Evolutionary conservation across 2,329 filamentous ascomycete genomes (phyloP).

Genomic region (Orbilia oligospora): DNA sequence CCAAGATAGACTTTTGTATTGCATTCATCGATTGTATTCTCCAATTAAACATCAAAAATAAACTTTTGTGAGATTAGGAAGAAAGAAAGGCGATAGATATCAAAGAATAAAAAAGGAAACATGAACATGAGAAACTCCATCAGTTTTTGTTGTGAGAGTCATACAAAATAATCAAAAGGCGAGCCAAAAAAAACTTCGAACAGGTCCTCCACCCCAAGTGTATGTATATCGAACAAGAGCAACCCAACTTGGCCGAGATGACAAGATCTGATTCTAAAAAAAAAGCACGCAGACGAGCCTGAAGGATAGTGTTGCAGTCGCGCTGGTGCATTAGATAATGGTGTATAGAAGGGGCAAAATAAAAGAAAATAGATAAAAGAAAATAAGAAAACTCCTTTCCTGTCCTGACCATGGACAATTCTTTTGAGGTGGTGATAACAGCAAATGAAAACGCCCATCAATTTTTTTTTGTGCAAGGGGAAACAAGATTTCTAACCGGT

Average conservation of each 20-base stretch:
- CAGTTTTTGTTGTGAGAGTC: slow-evolving; percentile 32
- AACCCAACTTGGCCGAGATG: slow-evolving; percentile 34
- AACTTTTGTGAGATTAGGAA: slow-evolving; percentile 48
- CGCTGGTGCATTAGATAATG: slow-evolving; percentile 48
- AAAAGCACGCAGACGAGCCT: slow-evolving; percentile 20
- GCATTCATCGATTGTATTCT: slow-evolving; percentile 39
- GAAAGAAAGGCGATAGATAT: neutral
- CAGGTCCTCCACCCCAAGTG: slow-evolving; percentile 23
- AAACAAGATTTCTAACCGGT: slow-evolving; percentile 56
- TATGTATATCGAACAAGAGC: slow-evolving; percentile 42
- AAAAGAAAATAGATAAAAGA: slow-evolving; percentile 15
- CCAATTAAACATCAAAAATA: slow-evolving; percentile 37
- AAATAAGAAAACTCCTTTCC: slow-evolving; percentile 57
- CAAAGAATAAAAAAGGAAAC: slow-evolving; percentile 4
- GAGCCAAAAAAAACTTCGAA: slow-evolving; percentile 23
- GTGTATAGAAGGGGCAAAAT: slow-evolving; percentile 24
- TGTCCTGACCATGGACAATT: slow-evolving; percentile 61
- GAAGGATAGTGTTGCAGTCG: slow-evolving; percentile 24
- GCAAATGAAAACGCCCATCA: slow-evolving; percentile 58
- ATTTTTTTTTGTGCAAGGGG: slow-evolving; percentile 53
- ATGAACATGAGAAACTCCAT: slow-evolving; percentile 42
- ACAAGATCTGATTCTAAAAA: slow-evolving; percentile 41
- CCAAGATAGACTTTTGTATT: slow-evolving; percentile 36
- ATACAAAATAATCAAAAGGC: neutral
- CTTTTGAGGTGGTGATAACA: slow-evolving; percentile 48